Conservation (phyloP, 2,329 filamentous ascomycete genomes). For the Juglanconis sp. region DNA sequence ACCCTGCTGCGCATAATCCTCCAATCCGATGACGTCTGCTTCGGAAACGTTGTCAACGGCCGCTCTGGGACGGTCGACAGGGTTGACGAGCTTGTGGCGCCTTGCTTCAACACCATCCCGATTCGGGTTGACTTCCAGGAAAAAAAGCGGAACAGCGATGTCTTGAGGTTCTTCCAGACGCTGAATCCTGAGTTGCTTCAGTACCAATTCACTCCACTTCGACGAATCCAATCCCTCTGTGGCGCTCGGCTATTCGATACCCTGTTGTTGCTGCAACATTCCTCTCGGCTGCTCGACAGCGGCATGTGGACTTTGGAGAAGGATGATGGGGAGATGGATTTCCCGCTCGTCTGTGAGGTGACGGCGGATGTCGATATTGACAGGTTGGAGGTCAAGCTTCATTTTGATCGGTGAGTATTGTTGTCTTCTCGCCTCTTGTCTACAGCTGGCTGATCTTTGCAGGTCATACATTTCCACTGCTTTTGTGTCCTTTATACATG, state of each 20-base stretch:
- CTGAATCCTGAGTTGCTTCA: constrained; percentile 60
- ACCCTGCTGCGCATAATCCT: constrained; percentile 58
- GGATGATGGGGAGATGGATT: constrained; percentile 66
- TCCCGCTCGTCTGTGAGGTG: constrained; percentile 75
- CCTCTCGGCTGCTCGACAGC: constrained; percentile 52
- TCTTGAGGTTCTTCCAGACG: constrained; percentile 59
- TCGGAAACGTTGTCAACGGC: constrained; percentile 82
- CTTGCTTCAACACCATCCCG: constrained; percentile 89
- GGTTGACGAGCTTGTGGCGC: constrained; percentile 73
- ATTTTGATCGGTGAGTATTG: constrained; percentile 51
- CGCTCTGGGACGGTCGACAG: constrained; percentile 64
- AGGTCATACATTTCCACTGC: constrained; percentile 17
- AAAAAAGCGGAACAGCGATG: constrained; percentile 47
- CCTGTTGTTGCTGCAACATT: constrained; percentile 73
- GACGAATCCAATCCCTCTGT: constrained; percentile 60
- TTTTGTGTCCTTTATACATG: constrained; percentile 6
- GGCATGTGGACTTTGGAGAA: constrained; percentile 54
- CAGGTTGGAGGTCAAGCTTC: constrained; percentile 55
- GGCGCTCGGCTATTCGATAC: constrained; percentile 70
- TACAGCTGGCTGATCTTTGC: constrained; percentile 12
- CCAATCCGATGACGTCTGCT: constrained; percentile 66
- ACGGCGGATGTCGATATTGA: constrained; percentile 53
- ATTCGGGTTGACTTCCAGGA: constrained; percentile 55
- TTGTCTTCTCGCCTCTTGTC: background rate
- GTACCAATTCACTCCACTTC: constrained; percentile 73